A percentile compares a stretch with the other conserved stretches of the same genome.
phyloP scores from a whole-genome alignment of 805 yeast species.

The Ogataea pignaliae region DNA sequence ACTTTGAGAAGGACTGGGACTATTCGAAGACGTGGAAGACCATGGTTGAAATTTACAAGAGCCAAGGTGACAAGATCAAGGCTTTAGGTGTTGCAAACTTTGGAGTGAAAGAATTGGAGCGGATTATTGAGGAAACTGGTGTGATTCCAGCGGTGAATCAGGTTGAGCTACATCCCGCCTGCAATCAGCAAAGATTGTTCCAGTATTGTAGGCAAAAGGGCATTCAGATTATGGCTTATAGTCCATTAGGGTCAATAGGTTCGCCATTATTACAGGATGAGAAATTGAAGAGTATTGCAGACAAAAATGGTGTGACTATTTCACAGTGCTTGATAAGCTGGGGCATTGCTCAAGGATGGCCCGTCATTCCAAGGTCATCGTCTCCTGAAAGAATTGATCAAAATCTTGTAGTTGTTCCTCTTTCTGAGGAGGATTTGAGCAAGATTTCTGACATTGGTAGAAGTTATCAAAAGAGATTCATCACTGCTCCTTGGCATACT shows the following conservation, averaged over 20 bases:
- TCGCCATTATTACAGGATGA: slow-evolving; percentile 35
- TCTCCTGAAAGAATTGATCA: slow-evolving; percentile 35
- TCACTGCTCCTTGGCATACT: slow-evolving; percentile 12
- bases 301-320: slow-evolving; percentile 43
- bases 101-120: slow-evolving; percentile 26
- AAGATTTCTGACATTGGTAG: slow-evolving; percentile 11
- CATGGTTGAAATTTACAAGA: slow-evolving; percentile 63
- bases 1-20: slow-evolving; percentile 34
- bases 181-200: slow-evolving; percentile 31
- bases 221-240: slow-evolving; percentile 35
- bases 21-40: slow-evolving; percentile 64
- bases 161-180: slow-evolving; percentile 41
- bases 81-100: slow-evolving; percentile 43
- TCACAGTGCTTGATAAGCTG: slow-evolving; percentile 50
- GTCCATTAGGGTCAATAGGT: slow-evolving; percentile 40
- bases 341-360: slow-evolving; percentile 28
- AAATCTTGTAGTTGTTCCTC: slow-evolving; percentile 29
- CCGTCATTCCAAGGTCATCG: slow-evolving; percentile 36
- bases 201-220: slow-evolving; percentile 28
- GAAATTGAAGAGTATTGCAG: slow-evolving; percentile 40
- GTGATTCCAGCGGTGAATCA: slow-evolving; percentile 41
- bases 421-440: slow-evolving; percentile 32
- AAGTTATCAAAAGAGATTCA: slow-evolving; percentile 3
- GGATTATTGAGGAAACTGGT: slow-evolving; percentile 30
- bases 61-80: slow-evolving; percentile 35